Conservation (phyloP, 2,329 filamentous ascomycete genomes). For the Verticillium longisporum region DNA sequence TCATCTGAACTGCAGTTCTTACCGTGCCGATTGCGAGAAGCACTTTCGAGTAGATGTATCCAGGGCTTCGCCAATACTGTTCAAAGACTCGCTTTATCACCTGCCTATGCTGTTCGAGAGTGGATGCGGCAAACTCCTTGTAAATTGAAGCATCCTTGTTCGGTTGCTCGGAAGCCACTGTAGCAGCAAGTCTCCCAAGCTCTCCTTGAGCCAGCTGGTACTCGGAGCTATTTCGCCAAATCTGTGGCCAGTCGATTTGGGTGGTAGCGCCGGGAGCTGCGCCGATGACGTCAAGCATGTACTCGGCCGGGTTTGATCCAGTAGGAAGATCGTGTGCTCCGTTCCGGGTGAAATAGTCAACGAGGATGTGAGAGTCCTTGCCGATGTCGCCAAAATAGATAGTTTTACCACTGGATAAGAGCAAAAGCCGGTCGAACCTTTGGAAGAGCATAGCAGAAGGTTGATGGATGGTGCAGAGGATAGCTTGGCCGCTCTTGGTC, state of each 20-base stretch:
- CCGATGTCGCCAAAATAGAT: constrained; percentile 55
- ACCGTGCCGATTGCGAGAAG: constrained; percentile 41
- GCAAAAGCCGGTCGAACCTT: constrained; percentile 48
- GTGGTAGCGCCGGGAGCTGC: constrained; percentile 42
- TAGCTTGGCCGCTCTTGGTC: constrained; percentile 40
- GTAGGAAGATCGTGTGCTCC: constrained; percentile 38
- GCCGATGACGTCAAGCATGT: constrained; percentile 47
- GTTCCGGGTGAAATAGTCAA: constrained; percentile 60
- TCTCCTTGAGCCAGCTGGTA: constrained; percentile 21
- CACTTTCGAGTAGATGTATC: constrained; percentile 70
- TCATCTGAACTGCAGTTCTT: no score
- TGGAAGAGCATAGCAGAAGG: constrained; percentile 37
- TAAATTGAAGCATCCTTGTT: constrained; percentile 54
- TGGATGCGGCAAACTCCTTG: no score
- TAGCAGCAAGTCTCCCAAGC: constrained; percentile 17
- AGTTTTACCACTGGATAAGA: constrained; percentile 44
- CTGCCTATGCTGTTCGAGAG: constrained; percentile 51
- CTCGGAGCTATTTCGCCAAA: constrained; percentile 27
- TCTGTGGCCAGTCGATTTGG: constrained; percentile 26
- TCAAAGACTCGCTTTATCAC: constrained; percentile 62
- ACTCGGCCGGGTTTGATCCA: constrained; percentile 66
- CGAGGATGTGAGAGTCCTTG: constrained; percentile 35
- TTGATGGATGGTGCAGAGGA: constrained; percentile 45
- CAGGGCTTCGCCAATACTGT: constrained; percentile 72
- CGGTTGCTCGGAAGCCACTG: neutral